Evolutionary conservation across 805 yeast species (phyloP), one percentile per base, ranked within the genome.

Genomic region (Helenozyma rhizophorensis): DNA sequence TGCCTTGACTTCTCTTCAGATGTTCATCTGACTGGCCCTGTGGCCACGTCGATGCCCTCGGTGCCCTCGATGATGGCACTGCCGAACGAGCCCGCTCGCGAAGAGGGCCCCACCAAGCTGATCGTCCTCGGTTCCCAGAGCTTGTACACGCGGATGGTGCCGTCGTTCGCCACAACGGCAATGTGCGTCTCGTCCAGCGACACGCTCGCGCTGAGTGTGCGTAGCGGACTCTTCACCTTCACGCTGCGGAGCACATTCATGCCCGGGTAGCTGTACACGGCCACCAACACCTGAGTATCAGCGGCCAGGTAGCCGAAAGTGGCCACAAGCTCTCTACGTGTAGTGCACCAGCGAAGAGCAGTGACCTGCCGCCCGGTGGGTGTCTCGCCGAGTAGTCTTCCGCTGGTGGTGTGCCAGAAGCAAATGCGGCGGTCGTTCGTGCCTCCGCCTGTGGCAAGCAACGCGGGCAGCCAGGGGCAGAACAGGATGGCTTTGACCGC

Each of bases 371-470:
- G 81, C 15, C 68, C 67, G 1, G 93, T 80, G 27, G 69, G 61
- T 25, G 68, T 53, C 15, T 78, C 65, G 7, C 70, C 63, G 19
- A 88, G 58, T 19, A 85, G 54, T 0, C 94, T 81, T 0, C 96
- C 96, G 0, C 90, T 68, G 3, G 63, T 62, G 1, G 93, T 72
- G 54, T 89, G 95, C 96, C 96, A 88, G 53, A 87, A 86, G 37
- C 89, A 54, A 7, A 88, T 74, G n/a, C 72, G 72, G 31, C 89
- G 63, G 53, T 89, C 97, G 46, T 77, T 79, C 14, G 81, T 75
- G 0, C 97, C 97, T 3, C 93, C 96, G 0, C 97, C 97, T 0
- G 96, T 87, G 1, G 90, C 96, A 22, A 89, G 54, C 7, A 89
- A 58, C 2, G 82, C 70, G 10, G 76, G 76, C 13, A 86, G 71